Evolutionary conservation across 2,329 filamentous ascomycete species (phyloP).

Genomic region (Talaromyces atroroseus): DNA sequence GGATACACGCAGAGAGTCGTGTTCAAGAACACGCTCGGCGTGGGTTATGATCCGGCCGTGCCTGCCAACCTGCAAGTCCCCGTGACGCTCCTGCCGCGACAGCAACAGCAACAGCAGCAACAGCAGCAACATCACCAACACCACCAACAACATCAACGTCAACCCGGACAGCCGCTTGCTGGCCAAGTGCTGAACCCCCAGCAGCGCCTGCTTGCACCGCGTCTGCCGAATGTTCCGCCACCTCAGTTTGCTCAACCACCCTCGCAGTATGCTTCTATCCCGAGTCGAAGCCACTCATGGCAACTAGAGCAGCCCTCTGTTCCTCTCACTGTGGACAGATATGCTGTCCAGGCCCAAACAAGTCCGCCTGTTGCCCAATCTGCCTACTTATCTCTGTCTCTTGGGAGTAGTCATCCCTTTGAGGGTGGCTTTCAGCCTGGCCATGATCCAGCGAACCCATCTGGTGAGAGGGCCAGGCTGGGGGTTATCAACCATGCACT

Average conservation of each 20-base stretch:
- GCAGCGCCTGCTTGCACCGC: slow-evolving; percentile 31
- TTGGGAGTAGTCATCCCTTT: not conserved
- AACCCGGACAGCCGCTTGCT: slow-evolving; percentile 19
- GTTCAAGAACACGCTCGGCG: slow-evolving; percentile 35
- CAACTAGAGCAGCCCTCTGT: not conserved
- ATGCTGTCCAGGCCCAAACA: slow-evolving; percentile 1
- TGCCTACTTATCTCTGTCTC: not conserved
- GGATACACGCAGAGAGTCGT: slow-evolving; percentile 39
- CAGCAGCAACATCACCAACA: slow-evolving; percentile 1
- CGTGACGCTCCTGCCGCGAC: slow-evolving; percentile 15
- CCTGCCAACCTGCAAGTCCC: slow-evolving; percentile 2
- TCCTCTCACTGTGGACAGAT: not conserved
- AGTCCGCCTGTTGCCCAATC: slow-evolving; percentile 10
- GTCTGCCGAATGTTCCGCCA: slow-evolving; percentile 17
- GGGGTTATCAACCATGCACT: not conserved
- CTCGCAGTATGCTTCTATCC: not conserved
- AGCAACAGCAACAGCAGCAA: slow-evolving; percentile 8
- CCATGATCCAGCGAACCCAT: not conserved
- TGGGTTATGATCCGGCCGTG: slow-evolving; percentile 14
- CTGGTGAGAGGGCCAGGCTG: not conserved
- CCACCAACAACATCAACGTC: slow-evolving; percentile 15
- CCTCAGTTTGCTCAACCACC: not conserved
- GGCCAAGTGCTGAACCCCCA: slow-evolving; percentile 27
- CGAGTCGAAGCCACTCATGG: not conserved
- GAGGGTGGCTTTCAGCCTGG: not conserved